Conservation (phyloP, 1,284 basidiomycete genomes). For the Porphyrellus sp. region DNA sequence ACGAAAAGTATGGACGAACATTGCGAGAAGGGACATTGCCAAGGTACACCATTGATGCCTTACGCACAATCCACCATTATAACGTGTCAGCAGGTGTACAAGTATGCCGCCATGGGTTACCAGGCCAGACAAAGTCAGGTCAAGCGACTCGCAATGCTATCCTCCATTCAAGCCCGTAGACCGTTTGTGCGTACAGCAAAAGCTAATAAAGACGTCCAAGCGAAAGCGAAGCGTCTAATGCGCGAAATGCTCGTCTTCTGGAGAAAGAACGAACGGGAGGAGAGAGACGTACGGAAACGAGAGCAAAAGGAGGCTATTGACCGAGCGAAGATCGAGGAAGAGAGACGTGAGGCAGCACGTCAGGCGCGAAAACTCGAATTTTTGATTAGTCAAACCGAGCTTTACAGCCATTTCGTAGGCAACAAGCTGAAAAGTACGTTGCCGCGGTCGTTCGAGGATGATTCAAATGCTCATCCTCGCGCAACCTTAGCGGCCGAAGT, state of each 20-base stretch:
- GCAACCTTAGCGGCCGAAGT: slow-evolving; percentile 73
- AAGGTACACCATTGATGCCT: slow-evolving; percentile 49
- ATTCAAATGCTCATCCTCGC: slow-evolving; percentile 20
- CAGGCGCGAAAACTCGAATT: slow-evolving; percentile 98
- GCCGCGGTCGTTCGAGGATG: slow-evolving; percentile 6
- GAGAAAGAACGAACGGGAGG: slow-evolving; percentile 97
- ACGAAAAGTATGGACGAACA: slow-evolving; percentile 82
- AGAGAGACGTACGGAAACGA: slow-evolving; percentile 88
- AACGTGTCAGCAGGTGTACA: slow-evolving; percentile 63
- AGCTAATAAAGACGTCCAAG: slow-evolving; percentile 84
- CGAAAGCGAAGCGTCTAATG: slow-evolving; percentile 86
- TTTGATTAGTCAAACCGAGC: slow-evolving; percentile 97
- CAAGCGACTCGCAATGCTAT: slow-evolving; percentile 75
- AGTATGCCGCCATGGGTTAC: slow-evolving; percentile 66
- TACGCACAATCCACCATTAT: slow-evolving; percentile 11
- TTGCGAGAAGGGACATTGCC: slow-evolving; percentile 77
- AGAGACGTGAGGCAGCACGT: slow-evolving; percentile 91
- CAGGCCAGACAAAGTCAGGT: slow-evolving; percentile 62
- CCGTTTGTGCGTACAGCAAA: slow-evolving; percentile 80
- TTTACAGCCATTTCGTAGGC: slow-evolving; percentile 99
- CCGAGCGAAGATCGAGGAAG: slow-evolving; percentile 90
- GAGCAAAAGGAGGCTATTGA: slow-evolving; percentile 94
- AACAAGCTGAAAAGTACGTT: slow-evolving; percentile 93
- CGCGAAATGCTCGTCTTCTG: slow-evolving; percentile 95
- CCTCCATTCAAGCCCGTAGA: slow-evolving; percentile 78